Percentiles rank a stretch among this genome's conserved stretches.
phyloP scores from a whole-genome alignment of 2,329 filamentous ascomycete species.

The Amesomyces nigricolor region DNA sequence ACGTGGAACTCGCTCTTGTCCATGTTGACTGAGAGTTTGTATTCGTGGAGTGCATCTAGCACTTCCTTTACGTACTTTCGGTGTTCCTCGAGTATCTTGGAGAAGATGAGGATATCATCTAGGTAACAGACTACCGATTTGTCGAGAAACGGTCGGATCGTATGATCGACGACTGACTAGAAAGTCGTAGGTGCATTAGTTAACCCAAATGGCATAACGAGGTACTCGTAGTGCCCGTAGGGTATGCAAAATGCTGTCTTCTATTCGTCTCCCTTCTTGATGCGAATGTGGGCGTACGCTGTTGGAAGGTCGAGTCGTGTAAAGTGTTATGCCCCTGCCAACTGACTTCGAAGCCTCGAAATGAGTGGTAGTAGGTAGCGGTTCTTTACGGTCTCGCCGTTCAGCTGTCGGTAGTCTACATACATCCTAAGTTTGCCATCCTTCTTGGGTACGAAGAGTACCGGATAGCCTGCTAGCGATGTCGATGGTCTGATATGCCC shows the following conservation, averaged over 20 bases:
- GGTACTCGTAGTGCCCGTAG: conserved; percentile 29
- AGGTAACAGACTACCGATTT: conserved; percentile 15
- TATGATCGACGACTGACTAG: conserved; percentile 7
- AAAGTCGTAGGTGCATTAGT: conserved; percentile 20
- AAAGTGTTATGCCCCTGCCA: not conserved
- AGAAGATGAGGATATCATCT: conserved; percentile 20
- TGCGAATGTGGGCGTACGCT: not conserved
- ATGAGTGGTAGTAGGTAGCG: not conserved
- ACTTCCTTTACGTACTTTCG: conserved; percentile 5
- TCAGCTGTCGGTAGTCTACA: too few relatives aligned
- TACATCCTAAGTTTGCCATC: too few relatives aligned
- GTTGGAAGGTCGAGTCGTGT: not conserved
- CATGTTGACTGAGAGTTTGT: conserved; percentile 1
- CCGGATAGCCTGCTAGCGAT: too few relatives aligned
- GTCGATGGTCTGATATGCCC: not conserved
- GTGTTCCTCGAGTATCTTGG: conserved; percentile 2
- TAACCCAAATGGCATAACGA: conserved; percentile 30
- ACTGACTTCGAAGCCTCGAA: not conserved
- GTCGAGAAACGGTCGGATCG: not conserved
- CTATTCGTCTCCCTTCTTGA: conserved; percentile 1
- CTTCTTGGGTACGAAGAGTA: too few relatives aligned
- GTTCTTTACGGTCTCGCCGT: too few relatives aligned
- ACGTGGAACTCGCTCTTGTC: conserved; percentile 5
- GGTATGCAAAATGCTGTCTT: conserved; percentile 24
- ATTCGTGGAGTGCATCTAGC: not conserved